phyloP scores from a whole-genome alignment of 495 filamentous ascomycete genomes.

The Penicillium riverlandense region DNA sequence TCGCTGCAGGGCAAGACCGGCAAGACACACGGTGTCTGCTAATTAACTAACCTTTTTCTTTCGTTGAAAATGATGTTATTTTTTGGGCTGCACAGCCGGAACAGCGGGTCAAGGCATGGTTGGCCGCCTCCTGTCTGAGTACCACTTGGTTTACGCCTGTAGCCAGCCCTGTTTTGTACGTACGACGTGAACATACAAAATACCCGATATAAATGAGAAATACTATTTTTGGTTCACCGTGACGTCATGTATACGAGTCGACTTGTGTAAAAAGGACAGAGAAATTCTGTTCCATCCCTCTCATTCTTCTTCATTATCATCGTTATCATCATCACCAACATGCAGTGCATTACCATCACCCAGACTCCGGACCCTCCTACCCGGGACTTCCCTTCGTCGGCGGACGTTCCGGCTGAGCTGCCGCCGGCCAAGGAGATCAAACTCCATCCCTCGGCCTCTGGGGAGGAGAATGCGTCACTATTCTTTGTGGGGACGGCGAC shows the following conservation, averaged over 20 bases:
- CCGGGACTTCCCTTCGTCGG: conserved; percentile 9
- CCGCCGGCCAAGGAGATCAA: conserved; percentile 35
- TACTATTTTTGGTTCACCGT: neutral
- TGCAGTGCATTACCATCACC: conserved; percentile 7
- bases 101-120: neutral
- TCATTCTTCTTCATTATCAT: neutral
- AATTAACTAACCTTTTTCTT: conserved; percentile 9
- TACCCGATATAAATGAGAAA: no score
- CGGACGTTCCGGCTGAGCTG: conserved; percentile 9
- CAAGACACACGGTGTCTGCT: conserved; percentile 83
- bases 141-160: neutral
- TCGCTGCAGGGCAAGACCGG: conserved; percentile 80
- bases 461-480: conserved; percentile 37
- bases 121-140: neutral
- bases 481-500: conserved; percentile 63
- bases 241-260: conserved; percentile 1
- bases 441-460: conserved; percentile 29
- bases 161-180: neutral
- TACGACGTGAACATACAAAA: neutral
- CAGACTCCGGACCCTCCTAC: conserved; percentile 9
- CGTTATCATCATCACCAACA: neutral
- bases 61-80: neutral
- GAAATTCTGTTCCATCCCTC: no score
- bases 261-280: neutral
- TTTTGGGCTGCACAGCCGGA: neutral